Base-by-base conservation (phyloP, 768 basidiomycete species). In the Tulasnella sp. region DNA sequence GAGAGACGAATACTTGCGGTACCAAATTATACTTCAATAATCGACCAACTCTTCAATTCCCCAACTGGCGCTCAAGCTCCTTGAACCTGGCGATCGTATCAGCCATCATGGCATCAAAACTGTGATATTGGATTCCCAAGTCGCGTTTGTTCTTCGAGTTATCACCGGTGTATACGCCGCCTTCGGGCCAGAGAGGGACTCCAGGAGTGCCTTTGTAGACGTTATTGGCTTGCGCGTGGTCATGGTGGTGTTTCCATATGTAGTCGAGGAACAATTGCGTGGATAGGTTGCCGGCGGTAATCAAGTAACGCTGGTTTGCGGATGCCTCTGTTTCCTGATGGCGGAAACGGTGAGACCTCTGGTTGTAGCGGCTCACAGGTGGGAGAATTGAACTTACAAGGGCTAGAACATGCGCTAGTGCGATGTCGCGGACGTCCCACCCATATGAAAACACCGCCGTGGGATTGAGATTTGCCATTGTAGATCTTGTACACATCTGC, bases 361-460 rank as follows among this genome's bases (percentile, higher is more conserved):
- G 9, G 12, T 32, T 8, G n/a, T 34, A 12, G 42, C 17, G 6
- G 19, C 12, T 17, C 27, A 29, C 4, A 45, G 8, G 6, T 40
- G 23, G 15, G 32, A 15, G 3, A 1, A 42, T 27, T 12, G 39
- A 5, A 23, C 55, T 57, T 27, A 61, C n/a, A 37, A 67, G 60
- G 3, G 63, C 59, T 5, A 63, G 59, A 29, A 65, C 60, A 39
- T 68, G 67, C 19, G 66, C 45, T 6, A 49, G 15, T 0, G 67
- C 67, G 17, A 68, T 62, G 34, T 69, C 67, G 7, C 68, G 51
- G 9, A 70, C 69, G 52, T 70, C 69, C 69, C 29, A 68, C 63
- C 54, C 63, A 65, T 17, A 42, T 59, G 21, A 37, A 54, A 9
- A 55, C 41, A n/a, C 29, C 17, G 25, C 43, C 56, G 9, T 19